These are phyloP conservation scores for Diaporthe helianthi DNA, from an alignment of 2,329 filamentous ascomycete species.

Conservation along the genomic window DNA sequence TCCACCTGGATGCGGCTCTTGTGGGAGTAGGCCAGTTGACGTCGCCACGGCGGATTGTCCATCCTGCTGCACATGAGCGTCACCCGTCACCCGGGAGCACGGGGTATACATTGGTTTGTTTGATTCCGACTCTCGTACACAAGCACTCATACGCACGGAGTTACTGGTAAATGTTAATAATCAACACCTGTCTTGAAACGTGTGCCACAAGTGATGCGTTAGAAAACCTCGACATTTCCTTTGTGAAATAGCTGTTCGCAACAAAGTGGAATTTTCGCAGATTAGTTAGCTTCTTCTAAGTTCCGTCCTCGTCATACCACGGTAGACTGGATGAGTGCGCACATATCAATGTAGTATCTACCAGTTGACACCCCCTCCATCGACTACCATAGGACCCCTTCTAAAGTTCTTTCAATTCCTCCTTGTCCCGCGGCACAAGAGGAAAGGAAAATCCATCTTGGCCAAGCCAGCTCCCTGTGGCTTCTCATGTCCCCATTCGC, in stretches of 20 bases:
- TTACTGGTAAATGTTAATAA: conserved; percentile 29
- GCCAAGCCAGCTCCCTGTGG: conserved; percentile 38
- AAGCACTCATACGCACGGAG: conserved; percentile 31
- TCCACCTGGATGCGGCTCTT: not conserved
- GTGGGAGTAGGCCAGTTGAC: not conserved
- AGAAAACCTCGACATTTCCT: too few species aligned
- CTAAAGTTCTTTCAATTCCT: too few species aligned
- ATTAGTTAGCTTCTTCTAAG: too few species aligned
- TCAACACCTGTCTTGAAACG: not conserved
- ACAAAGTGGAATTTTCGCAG: too few species aligned
- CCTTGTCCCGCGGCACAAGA: conserved; percentile 43
- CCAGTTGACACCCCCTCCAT: too few species aligned
- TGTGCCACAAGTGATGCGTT: not conserved
- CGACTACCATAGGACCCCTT: not conserved
- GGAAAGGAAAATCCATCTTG: conserved; percentile 47
- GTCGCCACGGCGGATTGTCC: not conserved
- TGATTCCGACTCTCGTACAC: conserved; percentile 22
- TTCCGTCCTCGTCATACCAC: too few species aligned
- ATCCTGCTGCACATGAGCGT: not conserved
- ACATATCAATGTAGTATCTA: too few species aligned
- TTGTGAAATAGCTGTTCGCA: too few species aligned
- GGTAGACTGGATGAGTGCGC: too few species aligned
- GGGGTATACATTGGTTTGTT: not conserved
- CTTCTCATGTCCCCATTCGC: conserved; percentile 48
- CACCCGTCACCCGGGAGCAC: not conserved